Evolutionary conservation across 768 basidiomycete species (phyloP), one percentile per base, ranked within the genome.

Genomic region (Sporobolomyces phaffii): DNA sequence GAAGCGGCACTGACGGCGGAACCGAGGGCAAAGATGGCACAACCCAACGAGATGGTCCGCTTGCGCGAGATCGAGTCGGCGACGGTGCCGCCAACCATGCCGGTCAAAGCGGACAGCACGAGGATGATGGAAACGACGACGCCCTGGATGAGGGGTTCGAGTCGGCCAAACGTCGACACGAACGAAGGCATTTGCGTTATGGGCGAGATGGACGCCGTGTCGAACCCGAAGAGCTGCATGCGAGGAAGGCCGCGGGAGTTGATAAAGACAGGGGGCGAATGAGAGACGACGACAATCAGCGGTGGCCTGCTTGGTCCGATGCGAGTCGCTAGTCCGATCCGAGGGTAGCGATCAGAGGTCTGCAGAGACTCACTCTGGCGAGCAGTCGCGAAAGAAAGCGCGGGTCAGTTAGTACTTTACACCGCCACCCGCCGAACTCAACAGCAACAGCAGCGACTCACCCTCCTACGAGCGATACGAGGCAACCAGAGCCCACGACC

Each of bases 141-240:
- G 29, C 82, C 81, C 33, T 81, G 80, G 45, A 80, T 62, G 11
- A 78, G 75, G 0, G 81, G 77, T 15, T 77, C 75, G 20, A 81
- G 73, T 29, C 58, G 54, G 18, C 78, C 78, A 65, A 82, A 81
- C n/a, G 78, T 77, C 9, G 65, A 29, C 52, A 75, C 69, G 68
- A 83, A 83, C 24, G 80, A 79, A 1, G 77, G 69, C 83, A 82
- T 83, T 43, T 80, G 78, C 7, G 78, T 82, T 28, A 83, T 74
- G 33, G 81, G 79, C 2, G 81, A 82, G 26, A 82, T 80, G 2
- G 44, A 33, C 1, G 43, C 56, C 9, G 56, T 58, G n/a, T 58
- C 56, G 44, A 58, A 58, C 0, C 56, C 56, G 43, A 58, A 58
- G 44, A 58, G 43, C 56, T 58, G 43, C 38, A 17, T 38, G 17